Evolutionary conservation across 192 early-diverging fungal genomes (phyloP).

Genomic region (Funneliformis mosseae): DNA sequence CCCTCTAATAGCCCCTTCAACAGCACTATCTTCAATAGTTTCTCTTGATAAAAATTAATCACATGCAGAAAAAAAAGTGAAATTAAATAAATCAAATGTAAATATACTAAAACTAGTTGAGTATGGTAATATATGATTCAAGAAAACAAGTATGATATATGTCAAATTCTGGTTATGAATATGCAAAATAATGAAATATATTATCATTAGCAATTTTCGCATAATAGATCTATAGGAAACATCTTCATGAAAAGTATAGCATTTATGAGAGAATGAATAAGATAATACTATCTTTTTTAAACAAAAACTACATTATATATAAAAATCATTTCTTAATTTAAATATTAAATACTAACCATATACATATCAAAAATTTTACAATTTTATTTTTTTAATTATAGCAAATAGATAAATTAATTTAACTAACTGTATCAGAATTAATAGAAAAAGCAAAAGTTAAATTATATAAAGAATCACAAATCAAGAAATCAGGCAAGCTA

Average conservation of each 20-base stretch:
- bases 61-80: neutral
- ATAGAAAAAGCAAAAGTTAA: neutral
- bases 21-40: neutral
- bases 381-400: neutral
- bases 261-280: neutral
- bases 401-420: neutral
- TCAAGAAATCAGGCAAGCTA: conserved; percentile 6
- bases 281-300: neutral
- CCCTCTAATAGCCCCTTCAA: too few relatives aligned
- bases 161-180: neutral
- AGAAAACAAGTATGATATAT: neutral
- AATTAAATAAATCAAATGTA: neutral
- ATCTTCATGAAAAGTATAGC: conserved; percentile 2
- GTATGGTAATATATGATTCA: neutral
- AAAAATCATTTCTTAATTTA: neutral
- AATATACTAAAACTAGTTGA: neutral
- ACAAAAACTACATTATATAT: neutral
- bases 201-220: neutral
- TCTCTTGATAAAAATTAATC: neutral
- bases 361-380: neutral
- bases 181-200: neutral
- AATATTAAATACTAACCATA: neutral
- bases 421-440: neutral
- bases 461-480: neutral
- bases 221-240: neutral